These are phyloP conservation scores for Coemansia sp. DNA, from an alignment of 192 early-diverging fungal genomes.

Conservation along the genomic window DNA sequence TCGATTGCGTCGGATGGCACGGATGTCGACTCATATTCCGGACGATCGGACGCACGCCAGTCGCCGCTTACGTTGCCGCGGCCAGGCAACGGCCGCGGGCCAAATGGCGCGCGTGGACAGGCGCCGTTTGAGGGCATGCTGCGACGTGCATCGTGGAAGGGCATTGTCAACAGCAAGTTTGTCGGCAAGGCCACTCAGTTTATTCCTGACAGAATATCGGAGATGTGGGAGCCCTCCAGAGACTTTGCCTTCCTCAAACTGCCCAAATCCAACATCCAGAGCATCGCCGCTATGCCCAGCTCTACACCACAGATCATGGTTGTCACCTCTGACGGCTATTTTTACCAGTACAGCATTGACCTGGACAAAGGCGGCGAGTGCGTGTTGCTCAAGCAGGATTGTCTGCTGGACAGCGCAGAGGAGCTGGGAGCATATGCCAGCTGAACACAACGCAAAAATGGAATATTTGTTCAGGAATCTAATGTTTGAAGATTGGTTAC, in stretches of 20 bases:
- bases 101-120: slow-evolving; percentile 9
- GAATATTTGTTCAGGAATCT: no score
- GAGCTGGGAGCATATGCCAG: slow-evolving; percentile 51
- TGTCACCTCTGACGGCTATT: slow-evolving; percentile 84
- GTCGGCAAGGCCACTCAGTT: slow-evolving; percentile 82
- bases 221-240: slow-evolving; percentile 93
- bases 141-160: slow-evolving; percentile 57
- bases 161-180: slow-evolving; percentile 56
- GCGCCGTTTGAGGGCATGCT: slow-evolving; percentile 59
- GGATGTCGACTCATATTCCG: slow-evolving; percentile 15
- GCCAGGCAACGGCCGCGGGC: slow-evolving; percentile 2
- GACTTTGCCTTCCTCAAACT: slow-evolving; percentile 94
- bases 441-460: slow-evolving; percentile 4
- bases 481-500: no score
- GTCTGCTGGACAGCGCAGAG: slow-evolving; percentile 52
- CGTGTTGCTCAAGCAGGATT: slow-evolving; percentile 76
- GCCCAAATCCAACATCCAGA: slow-evolving; percentile 72
- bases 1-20: slow-evolving; percentile 15
- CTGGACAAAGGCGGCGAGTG: slow-evolving; percentile 88
- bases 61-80: background rate
- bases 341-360: slow-evolving; percentile 89
- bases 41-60: background rate
- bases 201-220: slow-evolving; percentile 82
- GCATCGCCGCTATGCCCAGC: slow-evolving; percentile 72
- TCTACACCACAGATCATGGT: slow-evolving; percentile 83